Evolutionary conservation across 306 rosid species (phyloP), one percentile per base, ranked within the genome.

Genomic region (Fragaria ananassa): DNA sequence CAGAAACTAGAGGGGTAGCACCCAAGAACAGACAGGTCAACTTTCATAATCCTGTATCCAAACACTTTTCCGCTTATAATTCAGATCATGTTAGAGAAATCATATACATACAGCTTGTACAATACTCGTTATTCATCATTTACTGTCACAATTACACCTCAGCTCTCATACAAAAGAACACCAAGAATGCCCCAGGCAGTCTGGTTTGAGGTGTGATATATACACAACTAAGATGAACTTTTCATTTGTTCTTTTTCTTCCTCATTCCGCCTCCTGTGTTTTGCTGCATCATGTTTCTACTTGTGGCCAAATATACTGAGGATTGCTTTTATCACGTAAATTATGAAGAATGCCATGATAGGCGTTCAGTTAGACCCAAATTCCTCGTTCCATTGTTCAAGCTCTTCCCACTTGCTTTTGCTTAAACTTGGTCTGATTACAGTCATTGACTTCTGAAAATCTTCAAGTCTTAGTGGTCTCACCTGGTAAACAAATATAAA

Each of bases 331-430:
- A 73, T 15, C 25, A 42, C 8, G 31, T 18, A 31, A 4, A 31
- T 8, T n/a, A 70, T 53, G n/a, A 23, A 39, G 27, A 42, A 8
- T 23, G 19, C 6, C 34, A 31, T 56, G 18, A 73, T 73, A 17
- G 31, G 77, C 61, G 68, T 79, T 91, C 86, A 95, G 74, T 89
- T 92, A 74, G 97, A 92, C 81, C 98, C 98, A 76, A 88, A 95
- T 64, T 89, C 95, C 74, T 89, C 82, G 77, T 95, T 95, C 98
- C 97, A 95, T 66, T 75, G 85, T 76, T 92, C 91, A 77, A 95
- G 93, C 78, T 92, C 98, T 85, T 90, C 91, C 97, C 97, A 95
- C 81, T 88, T 92, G 83, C 93, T 90, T 80, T 89, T 95, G 83
- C 86, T 95, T 81, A 90, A 90, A 85, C 97, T 95, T 18, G 98